Conservation (phyloP, 2,329 filamentous ascomycete species). For the Metarhizium guizhouense region DNA sequence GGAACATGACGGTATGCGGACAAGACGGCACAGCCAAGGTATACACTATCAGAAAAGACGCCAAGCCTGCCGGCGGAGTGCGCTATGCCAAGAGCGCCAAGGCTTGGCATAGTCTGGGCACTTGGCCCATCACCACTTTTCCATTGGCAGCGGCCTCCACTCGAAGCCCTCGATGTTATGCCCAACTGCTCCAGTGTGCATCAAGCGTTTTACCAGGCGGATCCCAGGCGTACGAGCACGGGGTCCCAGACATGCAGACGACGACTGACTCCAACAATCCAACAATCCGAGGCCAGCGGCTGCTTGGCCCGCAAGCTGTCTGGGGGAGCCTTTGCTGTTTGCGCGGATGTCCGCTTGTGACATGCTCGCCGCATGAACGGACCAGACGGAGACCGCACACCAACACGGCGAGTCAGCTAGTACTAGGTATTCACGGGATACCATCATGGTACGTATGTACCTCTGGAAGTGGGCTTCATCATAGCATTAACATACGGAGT, state of each 20-base stretch:
- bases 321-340: no score
- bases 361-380: no score
- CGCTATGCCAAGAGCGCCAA: conserved; percentile 27
- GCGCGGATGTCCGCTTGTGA: no score
- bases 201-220: conserved; percentile 1
- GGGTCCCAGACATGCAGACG: not conserved
- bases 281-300: no score
- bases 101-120: conserved; percentile 30
- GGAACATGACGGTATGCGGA: not conserved
- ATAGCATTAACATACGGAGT: not conserved
- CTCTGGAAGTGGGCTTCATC: no score
- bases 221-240: not conserved
- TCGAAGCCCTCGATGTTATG: not conserved
- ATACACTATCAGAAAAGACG: conserved; percentile 10
- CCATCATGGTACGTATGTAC: not conserved
- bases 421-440: no score
- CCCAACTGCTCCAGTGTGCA: not conserved
- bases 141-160: conserved; percentile 18
- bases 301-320: no score
- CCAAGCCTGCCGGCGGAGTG: conserved; percentile 16
- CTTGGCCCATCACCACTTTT: conserved; percentile 17
- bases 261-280: no score
- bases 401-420: no score
- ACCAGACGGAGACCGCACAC: no score
- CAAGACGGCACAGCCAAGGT: not conserved